Evolutionary conservation across 306 rosid species (phyloP).

Genomic region (Nissolia schottii): DNA sequence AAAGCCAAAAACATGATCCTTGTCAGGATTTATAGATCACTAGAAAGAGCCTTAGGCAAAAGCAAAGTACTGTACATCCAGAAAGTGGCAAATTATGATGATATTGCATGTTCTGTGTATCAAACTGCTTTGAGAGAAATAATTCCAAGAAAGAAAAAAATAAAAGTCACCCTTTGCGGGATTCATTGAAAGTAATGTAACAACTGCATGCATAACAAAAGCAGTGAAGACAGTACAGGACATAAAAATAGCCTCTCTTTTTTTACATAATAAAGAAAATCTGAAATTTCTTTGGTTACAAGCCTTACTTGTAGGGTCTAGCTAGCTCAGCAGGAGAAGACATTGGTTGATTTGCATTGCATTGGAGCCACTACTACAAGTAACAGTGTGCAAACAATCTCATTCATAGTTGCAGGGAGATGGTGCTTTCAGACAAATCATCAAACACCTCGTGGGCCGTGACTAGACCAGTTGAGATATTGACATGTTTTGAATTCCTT

Average conservation of each 20-base stretch:
- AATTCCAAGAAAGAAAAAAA: background rate
- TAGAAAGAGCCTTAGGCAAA: slow-evolving; percentile 21
- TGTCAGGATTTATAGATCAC: slow-evolving; percentile 25
- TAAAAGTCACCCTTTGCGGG: background rate
- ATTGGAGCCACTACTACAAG: slow-evolving; percentile 1
- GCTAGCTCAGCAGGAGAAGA: background rate
- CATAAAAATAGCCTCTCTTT: background rate
- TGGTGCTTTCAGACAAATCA: slow-evolving; percentile 18
- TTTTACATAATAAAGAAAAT: too few relatives aligned
- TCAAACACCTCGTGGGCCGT: background rate
- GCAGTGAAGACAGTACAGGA: slow-evolving; percentile 7
- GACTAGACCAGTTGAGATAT: background rate
- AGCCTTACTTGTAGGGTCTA: background rate
- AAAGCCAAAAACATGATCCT: slow-evolving; percentile 32
- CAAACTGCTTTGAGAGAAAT: background rate
- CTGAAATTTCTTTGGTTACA: background rate
- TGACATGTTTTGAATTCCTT: slow-evolving; percentile 16
- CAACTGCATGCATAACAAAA: background rate
- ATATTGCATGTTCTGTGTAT: slow-evolving; percentile 16
- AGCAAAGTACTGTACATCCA: slow-evolving; percentile 22
- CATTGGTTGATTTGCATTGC: background rate
- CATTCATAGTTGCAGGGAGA: background rate
- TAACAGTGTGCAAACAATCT: background rate
- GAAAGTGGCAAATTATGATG: slow-evolving; percentile 26
- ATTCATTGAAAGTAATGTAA: background rate